A percentile compares a stretch with the other conserved stretches of the same genome.
Conservation (phyloP, 768 basidiomycete species). For the Kwoniella sp. region DNA sequence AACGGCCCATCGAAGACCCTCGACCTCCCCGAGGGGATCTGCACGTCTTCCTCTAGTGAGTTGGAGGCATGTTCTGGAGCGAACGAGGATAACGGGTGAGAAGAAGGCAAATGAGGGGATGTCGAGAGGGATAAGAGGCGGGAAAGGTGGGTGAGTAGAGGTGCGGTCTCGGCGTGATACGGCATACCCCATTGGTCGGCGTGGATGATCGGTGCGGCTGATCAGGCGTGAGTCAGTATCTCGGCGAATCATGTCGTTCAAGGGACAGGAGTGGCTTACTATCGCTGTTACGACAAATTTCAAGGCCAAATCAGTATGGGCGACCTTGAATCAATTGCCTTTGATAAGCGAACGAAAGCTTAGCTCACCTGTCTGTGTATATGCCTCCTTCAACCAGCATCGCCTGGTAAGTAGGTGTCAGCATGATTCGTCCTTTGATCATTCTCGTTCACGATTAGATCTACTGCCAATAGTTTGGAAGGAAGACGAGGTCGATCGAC, state of each 20-base stretch:
- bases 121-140: constrained; percentile 36
- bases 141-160: constrained; percentile 37
- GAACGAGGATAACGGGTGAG: constrained; percentile 24
- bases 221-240: neutral
- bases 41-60: constrained; percentile 10
- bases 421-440: neutral
- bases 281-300: no score
- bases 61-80: constrained; percentile 8
- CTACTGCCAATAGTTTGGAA: no score
- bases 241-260: no score
- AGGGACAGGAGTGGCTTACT: constrained; percentile 1
- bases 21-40: constrained; percentile 11
- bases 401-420: constrained; percentile 11
- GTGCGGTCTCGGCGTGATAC: constrained; percentile 33
- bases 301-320: no score
- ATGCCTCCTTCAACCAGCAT: constrained; percentile 48
- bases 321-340: no score
- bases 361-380: constrained; percentile 43
- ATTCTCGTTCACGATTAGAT: no score
- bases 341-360: no score
- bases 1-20: constrained; percentile 28
- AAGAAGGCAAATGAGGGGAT: constrained; percentile 28
- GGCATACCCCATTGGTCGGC: constrained; percentile 44
- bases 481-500: neutral
- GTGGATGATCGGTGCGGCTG: constrained; percentile 42